Evolutionary conservation across 768 basidiomycete genomes (phyloP).

Genomic region (Rhodotorula kratochvilovae): DNA sequence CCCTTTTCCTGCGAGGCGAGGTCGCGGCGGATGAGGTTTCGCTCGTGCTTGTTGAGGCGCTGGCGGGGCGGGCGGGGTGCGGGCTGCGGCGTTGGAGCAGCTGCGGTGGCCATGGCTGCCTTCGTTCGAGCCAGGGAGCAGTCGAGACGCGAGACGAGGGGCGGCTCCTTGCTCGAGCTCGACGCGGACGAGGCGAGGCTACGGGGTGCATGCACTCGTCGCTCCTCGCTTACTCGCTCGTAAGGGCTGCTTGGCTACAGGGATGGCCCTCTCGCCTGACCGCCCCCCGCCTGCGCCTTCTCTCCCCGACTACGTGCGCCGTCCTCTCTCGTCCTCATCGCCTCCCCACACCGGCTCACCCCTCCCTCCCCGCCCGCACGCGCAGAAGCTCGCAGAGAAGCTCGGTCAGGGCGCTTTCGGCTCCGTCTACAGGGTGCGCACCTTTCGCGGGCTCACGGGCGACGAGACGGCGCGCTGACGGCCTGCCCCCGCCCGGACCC

Average conservation of each 20-base stretch:
- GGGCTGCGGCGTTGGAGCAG: neutral
- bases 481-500: neutral
- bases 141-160: neutral
- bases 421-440: slow-evolving; percentile 28
- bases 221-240: neutral
- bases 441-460: too few species aligned
- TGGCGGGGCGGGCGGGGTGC: neutral
- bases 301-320: slow-evolving; percentile 29
- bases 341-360: neutral
- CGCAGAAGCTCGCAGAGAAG: slow-evolving; percentile 32
- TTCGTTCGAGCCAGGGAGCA: too few species aligned
- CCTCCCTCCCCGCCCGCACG: neutral
- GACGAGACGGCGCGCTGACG: neutral
- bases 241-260: too few species aligned
- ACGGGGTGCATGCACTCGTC: neutral
- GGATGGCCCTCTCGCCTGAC: neutral
- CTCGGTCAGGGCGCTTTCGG: slow-evolving; percentile 38
- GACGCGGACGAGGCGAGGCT: neutral
- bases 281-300: neutral
- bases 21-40: neutral
- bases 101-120: neutral
- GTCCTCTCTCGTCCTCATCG: neutral
- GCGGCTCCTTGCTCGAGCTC: neutral
- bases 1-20: neutral
- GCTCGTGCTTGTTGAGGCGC: slow-evolving; percentile 1